Base-by-base conservation (phyloP, 2,329 filamentous ascomycete genomes). In the Sclerotinia trifoliorum region DNA sequence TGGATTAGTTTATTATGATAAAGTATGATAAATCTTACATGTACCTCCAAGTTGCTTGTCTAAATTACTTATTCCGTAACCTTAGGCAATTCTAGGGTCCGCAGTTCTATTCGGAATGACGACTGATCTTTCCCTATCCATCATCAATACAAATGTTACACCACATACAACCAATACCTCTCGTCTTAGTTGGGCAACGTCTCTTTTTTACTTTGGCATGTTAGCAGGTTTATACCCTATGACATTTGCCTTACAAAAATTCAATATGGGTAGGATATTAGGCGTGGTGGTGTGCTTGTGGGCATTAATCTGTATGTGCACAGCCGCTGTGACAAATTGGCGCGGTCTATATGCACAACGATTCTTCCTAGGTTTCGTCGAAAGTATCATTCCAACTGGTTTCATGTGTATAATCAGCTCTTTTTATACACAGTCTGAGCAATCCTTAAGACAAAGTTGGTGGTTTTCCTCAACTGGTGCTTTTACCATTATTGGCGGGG, bases 181-280 rank as follows among this genome's bases (percentile, higher is more conserved):
- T 0, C 84, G 90, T 15, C 83, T 93, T 39, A 88, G 85, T 72
- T 93, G 90, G 90, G 90, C 90, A 2, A 93, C 90, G 0, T 92
- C 89, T 0, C 82, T 92, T 74, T 93, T 93, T 80, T 93, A 93
- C 80, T 92, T 93, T 72, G 90, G 90, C 49, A 91, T 91, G 89
- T 82, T 94, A 2, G 87, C 85, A 0, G 90, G 90, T 0, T 80
- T 91, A 3, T 93, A 92, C 70, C 90, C 90, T 1, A 87, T 92
- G 85, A 89, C 88, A 0, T 91, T 90, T 69, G 81, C 85, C 0
- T 81, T 92, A 1, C 90, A 93, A 77, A 85, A 86, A 26, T 90
- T 92, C 80, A 81, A 86, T 69, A 82, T 87, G 1, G 85, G 87
- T n/a, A 82, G 83, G 58, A 85, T 90, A 1, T 83, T 93, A 3